Base-by-base conservation (phyloP, 352 stramenopile genomes). In the Phytophthora fragariae region DNA sequence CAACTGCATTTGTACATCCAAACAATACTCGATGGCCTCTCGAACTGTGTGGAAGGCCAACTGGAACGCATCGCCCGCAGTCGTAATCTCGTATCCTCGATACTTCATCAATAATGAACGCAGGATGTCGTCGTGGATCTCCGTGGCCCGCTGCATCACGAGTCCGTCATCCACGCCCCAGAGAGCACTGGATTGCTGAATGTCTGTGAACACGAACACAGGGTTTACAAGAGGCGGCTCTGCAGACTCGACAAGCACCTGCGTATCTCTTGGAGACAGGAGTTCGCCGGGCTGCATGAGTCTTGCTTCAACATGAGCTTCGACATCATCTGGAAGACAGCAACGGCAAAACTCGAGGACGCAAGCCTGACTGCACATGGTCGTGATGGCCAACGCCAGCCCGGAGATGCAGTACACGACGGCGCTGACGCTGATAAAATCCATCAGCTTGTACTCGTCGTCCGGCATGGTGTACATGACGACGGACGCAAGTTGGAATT, bases 141-240 rank as follows among this genome's bases (percentile, higher is more conserved):
- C 80, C 2, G 75, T 87, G 2, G 82, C 80, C n/a, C 35, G 54
- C 50, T 84, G 76, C 80, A 92, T 89, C 17, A 88, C 77, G 3
- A 76, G 46, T 2, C 78, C 73, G 53, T 86, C 70, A 10, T 63
- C 70, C 1, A 86, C 58, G 6, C 58, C 74, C 84, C 84, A 92
- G 0, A 92, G 46, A 8, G 70, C 79, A 61, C 81, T 92, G 15
- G 84, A 92, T 11, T 85, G 84, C 50, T 90, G 68, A 24, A 92
- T 92, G 64, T 90, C 84, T 7, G 84, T 92, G 54, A 88, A 89
- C 0, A 92, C 82, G 64, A 92, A 92, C 24, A 90, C 83, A 10
- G 82, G 82, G 31, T 84, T 85, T 0, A 83, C 78, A 1, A 81
- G 55, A 1, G 81, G 81, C 2, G 80, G 72, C 44, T 87, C 80